phyloP scores from a whole-genome alignment of 208 protist species.

The Angomonas ambiguus region DNA sequence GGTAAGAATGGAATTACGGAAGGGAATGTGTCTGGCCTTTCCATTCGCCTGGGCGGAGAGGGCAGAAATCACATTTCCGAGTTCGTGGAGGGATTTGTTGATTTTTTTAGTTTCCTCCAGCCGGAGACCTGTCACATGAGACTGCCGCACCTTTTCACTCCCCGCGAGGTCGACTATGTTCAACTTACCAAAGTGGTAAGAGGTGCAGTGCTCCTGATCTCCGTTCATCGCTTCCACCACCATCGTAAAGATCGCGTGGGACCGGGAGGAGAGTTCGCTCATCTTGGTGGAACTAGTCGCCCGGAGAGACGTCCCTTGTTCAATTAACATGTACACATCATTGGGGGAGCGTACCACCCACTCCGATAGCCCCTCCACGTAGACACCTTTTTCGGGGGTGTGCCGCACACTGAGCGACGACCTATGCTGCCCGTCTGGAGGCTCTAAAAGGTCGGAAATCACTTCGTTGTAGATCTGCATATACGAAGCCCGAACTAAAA shows the following conservation, averaged over 20 bases:
- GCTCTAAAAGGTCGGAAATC: constrained; percentile 85
- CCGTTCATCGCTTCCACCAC: constrained; percentile 42
- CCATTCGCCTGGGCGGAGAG: constrained; percentile 50
- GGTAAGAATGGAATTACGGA: constrained; percentile 89
- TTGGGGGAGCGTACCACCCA: constrained; percentile 39
- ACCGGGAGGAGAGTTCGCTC: constrained; percentile 82
- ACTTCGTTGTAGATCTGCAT: constrained; percentile 94
- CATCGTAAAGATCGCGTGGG: constrained; percentile 92
- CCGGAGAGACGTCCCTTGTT: constrained; percentile 61
- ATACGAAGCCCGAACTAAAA: constrained; percentile 49
- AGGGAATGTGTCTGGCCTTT: constrained; percentile 60
- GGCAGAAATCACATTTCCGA: constrained; percentile 93
- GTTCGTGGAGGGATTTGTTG: constrained; percentile 86
- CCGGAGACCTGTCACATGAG: constrained; percentile 65
- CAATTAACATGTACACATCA: constrained; percentile 71
- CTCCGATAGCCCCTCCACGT: constrained; percentile 49
- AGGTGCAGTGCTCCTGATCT: constrained; percentile 4
- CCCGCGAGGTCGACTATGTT: constrained; percentile 94
- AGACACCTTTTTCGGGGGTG: constrained; percentile 25
- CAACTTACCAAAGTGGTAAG: constrained; percentile 71
- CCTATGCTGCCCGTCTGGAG: constrained; percentile 23
- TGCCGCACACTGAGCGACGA: constrained; percentile 22
- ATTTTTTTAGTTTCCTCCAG: constrained; percentile 93
- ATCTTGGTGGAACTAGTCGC: constrained; percentile 90
- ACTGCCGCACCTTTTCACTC: constrained; percentile 80